Evolutionary conservation across 805 yeast species (phyloP).

Genomic region (Wickerhamiella cacticola): DNA sequence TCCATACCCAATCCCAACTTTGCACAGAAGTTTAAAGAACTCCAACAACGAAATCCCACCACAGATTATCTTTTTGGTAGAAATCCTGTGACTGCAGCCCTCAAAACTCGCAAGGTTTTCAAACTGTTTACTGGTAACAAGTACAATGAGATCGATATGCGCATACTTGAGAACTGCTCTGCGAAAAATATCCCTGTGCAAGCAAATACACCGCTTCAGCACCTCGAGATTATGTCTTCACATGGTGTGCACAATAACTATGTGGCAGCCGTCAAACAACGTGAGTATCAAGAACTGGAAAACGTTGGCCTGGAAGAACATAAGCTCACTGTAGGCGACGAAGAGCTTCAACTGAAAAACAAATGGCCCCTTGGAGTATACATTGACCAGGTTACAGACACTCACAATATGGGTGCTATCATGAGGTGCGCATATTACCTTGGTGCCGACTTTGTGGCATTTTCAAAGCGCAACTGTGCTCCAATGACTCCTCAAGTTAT

Average conservation of each 20-base stretch:
- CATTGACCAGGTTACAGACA: conserved; percentile 71
- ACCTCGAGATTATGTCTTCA: conserved; percentile 46
- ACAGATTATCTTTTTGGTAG: conserved; percentile 67
- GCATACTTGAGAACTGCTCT: conserved; percentile 39
- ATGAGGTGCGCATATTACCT: conserved; percentile 66
- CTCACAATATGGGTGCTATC: conserved; percentile 79
- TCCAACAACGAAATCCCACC: conserved; percentile 31
- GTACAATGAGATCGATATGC: conserved; percentile 28
- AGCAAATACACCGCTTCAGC: conserved; percentile 35
- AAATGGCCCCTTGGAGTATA: conserved; percentile 57
- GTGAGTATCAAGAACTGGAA: conserved; percentile 29
- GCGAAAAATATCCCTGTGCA: conserved; percentile 33
- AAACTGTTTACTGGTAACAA: conserved; percentile 39
- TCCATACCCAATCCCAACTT: conserved; percentile 16
- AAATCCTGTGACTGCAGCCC: conserved; percentile 60
- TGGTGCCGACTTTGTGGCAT: conserved; percentile 68
- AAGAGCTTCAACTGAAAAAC: neutral
- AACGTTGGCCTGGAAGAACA: conserved; percentile 8
- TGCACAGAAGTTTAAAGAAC: conserved; percentile 11
- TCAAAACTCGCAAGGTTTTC: conserved; percentile 44
- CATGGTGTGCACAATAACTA: conserved; percentile 73
- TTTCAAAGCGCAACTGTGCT: conserved; percentile 61
- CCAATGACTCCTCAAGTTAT: conserved; percentile 64
- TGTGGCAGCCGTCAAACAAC: conserved; percentile 54
- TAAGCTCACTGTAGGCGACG: conserved; percentile 21